Evolutionary conservation across 345 rosid genomes (phyloP), one percentile per base, ranked within the genome.

Genomic region (Corymbia maculata): DNA sequence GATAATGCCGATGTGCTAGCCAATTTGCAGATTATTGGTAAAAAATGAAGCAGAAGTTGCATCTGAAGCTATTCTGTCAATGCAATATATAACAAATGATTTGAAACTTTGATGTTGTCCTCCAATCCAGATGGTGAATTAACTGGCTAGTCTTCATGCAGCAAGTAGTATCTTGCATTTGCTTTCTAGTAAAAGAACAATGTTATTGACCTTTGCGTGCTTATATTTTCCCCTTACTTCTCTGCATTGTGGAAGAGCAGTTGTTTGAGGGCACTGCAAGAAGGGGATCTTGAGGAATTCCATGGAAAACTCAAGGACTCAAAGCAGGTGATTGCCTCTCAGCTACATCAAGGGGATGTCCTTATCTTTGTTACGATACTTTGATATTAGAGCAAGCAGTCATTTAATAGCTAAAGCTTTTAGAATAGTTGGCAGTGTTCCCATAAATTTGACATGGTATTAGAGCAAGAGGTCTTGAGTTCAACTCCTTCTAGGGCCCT

Each of bases 181-280:
- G 52, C 52, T 61, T 17, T 88, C 55, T 47, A 21, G 32, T 51
- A 16, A 42, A 10, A 28, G n/a, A 85, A 19, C 52, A 42, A 64
- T 24, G 79, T 86, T 86, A 30, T 64, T 85, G 15, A 36, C 53
- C 53, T 85, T 85, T 85, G 86, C 55, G 7, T 85, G 53, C 57
- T 51, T 47, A 32, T 19, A 52, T 17, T 85, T 61, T 61, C 57
- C 44, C 52, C 36, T 66, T 90, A 86, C 84, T 64, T 89, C 85
- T 89, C 80, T 57, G 66, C 86, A 88, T 86, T 53, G 61, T 92
- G 90, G 88, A 89, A 88, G 91, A 51, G 80, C 89, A 97, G 99
- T 91, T 97, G 98, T 92, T 93, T 97, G 93, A 93, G 93, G 92
- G 97, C 98, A 88, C 92, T 97, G 91, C 94, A 92, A 91, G 99